Evolutionary conservation across 768 basidiomycete genomes (phyloP).

Genomic region (Rhodotorula toruloides): DNA sequence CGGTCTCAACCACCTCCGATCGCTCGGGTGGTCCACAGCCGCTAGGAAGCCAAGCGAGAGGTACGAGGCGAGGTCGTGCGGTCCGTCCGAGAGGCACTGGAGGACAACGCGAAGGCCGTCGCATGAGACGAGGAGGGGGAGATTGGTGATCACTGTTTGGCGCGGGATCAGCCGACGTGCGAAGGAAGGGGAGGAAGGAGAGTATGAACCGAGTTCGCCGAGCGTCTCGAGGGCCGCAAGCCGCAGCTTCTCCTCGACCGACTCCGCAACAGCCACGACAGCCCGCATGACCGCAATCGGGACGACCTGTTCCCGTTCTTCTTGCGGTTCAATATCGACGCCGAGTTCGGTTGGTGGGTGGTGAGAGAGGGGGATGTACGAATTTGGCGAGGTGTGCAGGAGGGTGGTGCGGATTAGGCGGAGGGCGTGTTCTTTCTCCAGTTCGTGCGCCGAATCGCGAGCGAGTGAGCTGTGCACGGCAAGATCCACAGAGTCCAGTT

Average conservation of each 20-base stretch:
- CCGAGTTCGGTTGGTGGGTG: too few species aligned
- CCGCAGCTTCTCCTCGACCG: conserved; percentile 81
- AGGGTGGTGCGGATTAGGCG: conserved; percentile 69
- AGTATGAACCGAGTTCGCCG: conserved; percentile 72
- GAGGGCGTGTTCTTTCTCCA: conserved; percentile 87
- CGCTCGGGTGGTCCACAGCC: conserved; percentile 77
- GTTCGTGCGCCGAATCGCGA: conserved; percentile 72
- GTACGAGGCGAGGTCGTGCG: conserved; percentile 49
- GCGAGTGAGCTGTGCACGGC: conserved; percentile 50
- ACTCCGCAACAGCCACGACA: conserved; percentile 87
- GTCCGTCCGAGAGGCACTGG: conserved; percentile 69
- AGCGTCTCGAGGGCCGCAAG: conserved; percentile 77
- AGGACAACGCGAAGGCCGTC: conserved; percentile 82
- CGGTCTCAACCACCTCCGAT: conserved; percentile 67
- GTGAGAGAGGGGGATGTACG: neutral
- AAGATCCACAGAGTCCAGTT: conserved; percentile 5
- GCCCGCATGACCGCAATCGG: conserved; percentile 77
- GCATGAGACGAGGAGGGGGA: conserved; percentile 69
- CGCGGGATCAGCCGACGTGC: neutral
- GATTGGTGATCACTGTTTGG: conserved; percentile 72
- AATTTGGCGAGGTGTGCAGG: conserved; percentile 1
- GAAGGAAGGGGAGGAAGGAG: neutral
- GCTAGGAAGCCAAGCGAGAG: conserved; percentile 74
- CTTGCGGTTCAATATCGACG: conserved; percentile 50
- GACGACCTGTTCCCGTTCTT: conserved; percentile 45